Evolutionary conservation across 768 basidiomycete genomes (phyloP).

Genomic region (Dioszegia crocea): DNA sequence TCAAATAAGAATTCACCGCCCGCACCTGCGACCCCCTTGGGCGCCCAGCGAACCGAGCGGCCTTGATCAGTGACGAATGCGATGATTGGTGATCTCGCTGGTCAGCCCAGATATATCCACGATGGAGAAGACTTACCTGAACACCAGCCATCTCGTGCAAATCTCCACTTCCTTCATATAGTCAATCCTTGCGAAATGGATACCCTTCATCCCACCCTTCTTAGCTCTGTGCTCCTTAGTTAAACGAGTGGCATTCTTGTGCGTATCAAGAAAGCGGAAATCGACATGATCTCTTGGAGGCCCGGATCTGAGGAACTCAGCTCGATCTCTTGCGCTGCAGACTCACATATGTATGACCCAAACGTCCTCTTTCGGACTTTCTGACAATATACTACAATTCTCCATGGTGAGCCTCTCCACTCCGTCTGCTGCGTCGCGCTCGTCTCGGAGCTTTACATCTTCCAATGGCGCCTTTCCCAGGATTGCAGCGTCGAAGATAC

Average conservation of each 20-base stretch:
- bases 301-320: slow-evolving; percentile 56
- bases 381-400: slow-evolving; percentile 58
- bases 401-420: slow-evolving; percentile 75
- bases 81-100: slow-evolving; percentile 74
- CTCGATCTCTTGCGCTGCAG: background rate
- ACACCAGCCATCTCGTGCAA: slow-evolving; percentile 80
- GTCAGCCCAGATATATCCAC: too few relatives aligned
- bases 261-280: slow-evolving; percentile 65
- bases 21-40: slow-evolving; percentile 60
- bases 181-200: slow-evolving; percentile 80
- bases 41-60: slow-evolving; percentile 72
- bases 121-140: slow-evolving; percentile 58
- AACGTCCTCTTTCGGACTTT: slow-evolving; percentile 59
- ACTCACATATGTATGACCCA: slow-evolving; percentile 76
- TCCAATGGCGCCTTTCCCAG: slow-evolving; percentile 2
- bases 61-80: slow-evolving; percentile 70
- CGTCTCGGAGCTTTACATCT: background rate
- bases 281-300: slow-evolving; percentile 64
- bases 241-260: slow-evolving; percentile 66
- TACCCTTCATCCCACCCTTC: slow-evolving; percentile 49
- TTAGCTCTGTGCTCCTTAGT: slow-evolving; percentile 35
- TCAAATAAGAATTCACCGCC: slow-evolving; percentile 59
- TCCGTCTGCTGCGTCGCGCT: slow-evolving; percentile 56
- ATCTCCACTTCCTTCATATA: slow-evolving; percentile 76
- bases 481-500: background rate